Evolutionary conservation across 352 stramenopile genomes (phyloP).

Genomic region (Phytophthora hybrid): DNA sequence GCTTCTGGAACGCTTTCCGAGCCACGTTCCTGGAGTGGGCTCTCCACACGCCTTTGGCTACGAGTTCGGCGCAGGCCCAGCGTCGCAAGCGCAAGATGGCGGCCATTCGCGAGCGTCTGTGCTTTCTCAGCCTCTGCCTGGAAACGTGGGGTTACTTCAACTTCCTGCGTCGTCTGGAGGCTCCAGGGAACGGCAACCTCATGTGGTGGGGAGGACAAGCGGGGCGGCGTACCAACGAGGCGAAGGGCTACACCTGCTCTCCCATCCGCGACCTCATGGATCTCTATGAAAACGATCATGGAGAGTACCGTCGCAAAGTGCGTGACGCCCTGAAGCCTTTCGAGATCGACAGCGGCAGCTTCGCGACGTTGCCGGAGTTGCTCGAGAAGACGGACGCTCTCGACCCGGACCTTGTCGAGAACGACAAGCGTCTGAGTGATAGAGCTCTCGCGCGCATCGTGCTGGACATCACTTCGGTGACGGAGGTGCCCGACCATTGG

Average conservation of each 20-base stretch:
- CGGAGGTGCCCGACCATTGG: background rate
- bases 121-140: background rate
- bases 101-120: background rate
- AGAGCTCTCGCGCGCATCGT: background rate
- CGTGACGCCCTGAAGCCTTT: background rate
- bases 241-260: background rate
- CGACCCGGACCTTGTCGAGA: background rate
- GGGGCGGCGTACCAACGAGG: too few relatives aligned
- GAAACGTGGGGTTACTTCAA: background rate
- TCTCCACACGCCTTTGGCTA: background rate
- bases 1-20: background rate
- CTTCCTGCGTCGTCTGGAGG: background rate
- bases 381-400: background rate
- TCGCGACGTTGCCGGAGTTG: background rate
- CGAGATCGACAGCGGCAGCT: too few relatives aligned
- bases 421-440: background rate
- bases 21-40: background rate
- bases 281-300: background rate
- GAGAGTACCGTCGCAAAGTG: background rate
- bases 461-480: background rate
- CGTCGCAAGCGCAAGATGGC: background rate
- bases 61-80: too few relatives aligned
- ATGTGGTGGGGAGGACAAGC: background rate
- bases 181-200: background rate
- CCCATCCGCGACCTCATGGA: background rate